Evolutionary conservation across 2,329 filamentous ascomycete species (phyloP).

Genomic region (Acephala macrosclerotiorum): DNA sequence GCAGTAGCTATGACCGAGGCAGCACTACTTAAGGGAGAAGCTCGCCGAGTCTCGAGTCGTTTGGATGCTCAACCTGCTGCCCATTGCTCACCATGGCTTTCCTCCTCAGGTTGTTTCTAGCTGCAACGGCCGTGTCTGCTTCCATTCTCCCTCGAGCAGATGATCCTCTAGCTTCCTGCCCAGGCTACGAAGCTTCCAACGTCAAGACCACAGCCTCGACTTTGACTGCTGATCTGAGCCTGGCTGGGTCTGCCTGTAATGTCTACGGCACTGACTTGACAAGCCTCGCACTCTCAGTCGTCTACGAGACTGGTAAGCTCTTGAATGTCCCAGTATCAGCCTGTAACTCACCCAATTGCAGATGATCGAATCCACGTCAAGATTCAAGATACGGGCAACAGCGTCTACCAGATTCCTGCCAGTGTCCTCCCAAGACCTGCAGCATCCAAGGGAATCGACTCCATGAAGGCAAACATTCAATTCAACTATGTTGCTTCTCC

Average conservation of each 20-base stretch:
- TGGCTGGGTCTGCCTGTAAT: conserved; percentile 67
- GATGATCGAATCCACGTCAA: conserved; percentile 68
- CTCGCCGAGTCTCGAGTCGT: background rate
- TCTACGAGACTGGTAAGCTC: conserved; percentile 63
- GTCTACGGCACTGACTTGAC: conserved; percentile 64
- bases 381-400: conserved; percentile 64
- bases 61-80: background rate
- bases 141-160: conserved; percentile 18
- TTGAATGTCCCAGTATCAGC: background rate
- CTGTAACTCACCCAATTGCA: conserved; percentile 38
- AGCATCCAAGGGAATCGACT: conserved; percentile 41
- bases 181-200: conserved; percentile 61
- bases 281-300: conserved; percentile 63
- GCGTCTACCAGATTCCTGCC: conserved; percentile 69
- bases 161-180: conserved; percentile 48
- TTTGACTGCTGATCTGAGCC: conserved; percentile 62
- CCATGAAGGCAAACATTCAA: conserved; percentile 50
- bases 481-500: conserved; percentile 62
- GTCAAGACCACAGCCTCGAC: conserved; percentile 51
- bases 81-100: conserved; percentile 26
- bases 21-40: background rate
- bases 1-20: background rate
- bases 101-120: conserved; percentile 28
- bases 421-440: conserved; percentile 62
- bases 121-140: conserved; percentile 25